Percentiles rank a stretch among this genome's conserved stretches.
Conservation (phyloP, 2,329 filamentous ascomycete genomes). For the Fusarium sp. region DNA sequence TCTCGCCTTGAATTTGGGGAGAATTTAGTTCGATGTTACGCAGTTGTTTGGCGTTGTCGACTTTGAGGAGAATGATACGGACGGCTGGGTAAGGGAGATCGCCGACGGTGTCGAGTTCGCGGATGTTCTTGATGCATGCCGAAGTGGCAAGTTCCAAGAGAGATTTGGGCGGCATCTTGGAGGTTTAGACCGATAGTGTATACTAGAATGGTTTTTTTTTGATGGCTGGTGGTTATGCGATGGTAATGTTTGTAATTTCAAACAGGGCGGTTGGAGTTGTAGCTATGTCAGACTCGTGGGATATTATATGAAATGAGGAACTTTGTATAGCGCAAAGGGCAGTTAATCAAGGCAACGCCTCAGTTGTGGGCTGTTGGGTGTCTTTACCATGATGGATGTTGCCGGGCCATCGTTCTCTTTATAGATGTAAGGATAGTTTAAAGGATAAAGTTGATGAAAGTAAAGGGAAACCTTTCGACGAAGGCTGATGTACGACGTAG, state of each 20-base stretch:
- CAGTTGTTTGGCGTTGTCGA: conserved; percentile 79
- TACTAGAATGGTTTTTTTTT: background rate
- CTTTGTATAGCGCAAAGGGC: background rate
- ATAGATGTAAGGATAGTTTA: background rate
- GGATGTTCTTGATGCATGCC: conserved; percentile 63
- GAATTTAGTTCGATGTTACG: conserved; percentile 77
- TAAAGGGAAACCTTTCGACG: conserved; percentile 4
- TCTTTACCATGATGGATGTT: background rate
- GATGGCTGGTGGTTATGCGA: background rate
- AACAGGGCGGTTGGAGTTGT: background rate
- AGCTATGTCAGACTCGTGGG: conserved; percentile 1
- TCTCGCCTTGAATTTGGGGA: conserved; percentile 76
- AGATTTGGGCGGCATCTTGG: conserved; percentile 56
- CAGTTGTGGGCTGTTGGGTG: background rate
- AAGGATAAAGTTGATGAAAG: conserved; percentile 9
- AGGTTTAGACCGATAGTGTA: background rate
- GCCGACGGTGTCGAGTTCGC: conserved; percentile 73
- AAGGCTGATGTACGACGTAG: conserved; percentile 27
- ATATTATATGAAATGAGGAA: background rate
- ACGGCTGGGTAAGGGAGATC: conserved; percentile 71
- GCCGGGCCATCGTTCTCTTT: background rate
- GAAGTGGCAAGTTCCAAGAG: conserved; percentile 61
- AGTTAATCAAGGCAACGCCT: conserved; percentile 1
- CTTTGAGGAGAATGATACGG: conserved; percentile 71
- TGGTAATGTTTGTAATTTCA: background rate